Evolutionary conservation across 768 basidiomycete genomes (phyloP).

Genomic region (Cystofilobasidium macerans): DNA sequence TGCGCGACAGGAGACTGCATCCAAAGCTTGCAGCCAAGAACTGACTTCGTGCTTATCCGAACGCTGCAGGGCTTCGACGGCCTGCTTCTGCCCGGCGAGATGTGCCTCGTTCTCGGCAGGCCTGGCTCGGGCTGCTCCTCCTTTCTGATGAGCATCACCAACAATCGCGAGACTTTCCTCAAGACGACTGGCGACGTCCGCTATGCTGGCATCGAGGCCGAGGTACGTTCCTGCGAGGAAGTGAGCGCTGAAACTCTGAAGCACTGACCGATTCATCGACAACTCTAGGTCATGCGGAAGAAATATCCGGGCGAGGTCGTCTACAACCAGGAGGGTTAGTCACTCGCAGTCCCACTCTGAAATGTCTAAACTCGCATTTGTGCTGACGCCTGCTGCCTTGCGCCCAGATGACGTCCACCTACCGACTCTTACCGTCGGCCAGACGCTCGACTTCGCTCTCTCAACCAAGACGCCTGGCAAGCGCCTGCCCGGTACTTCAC

Average conservation of each 20-base stretch:
- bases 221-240: too few relatives aligned
- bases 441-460: conserved; percentile 49
- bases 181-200: conserved; percentile 56
- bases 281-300: conserved; percentile 53
- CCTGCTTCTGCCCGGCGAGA: conserved; percentile 52
- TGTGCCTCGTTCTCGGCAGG: conserved; percentile 50
- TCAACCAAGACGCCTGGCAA: conserved; percentile 53
- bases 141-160: conserved; percentile 68
- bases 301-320: conserved; percentile 47
- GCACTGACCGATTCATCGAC: too few relatives aligned
- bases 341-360: too few relatives aligned
- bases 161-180: conserved; percentile 59
- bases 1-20: too few relatives aligned
- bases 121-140: conserved; percentile 39
- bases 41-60: too few relatives aligned
- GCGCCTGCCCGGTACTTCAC: conserved; percentile 38
- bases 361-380: not conserved
- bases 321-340: conserved; percentile 42
- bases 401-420: conserved; percentile 69
- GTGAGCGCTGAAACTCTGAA: too few relatives aligned
- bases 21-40: too few relatives aligned
- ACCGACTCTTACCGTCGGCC: conserved; percentile 51
- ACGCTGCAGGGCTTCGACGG: conserved; percentile 49
- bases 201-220: conserved; percentile 64
- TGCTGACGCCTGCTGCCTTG: not conserved